These are phyloP conservation scores for Suaeda aralocaspica DNA, from an alignment of 148 eudicot genomes.

Conservation along the genomic window DNA sequence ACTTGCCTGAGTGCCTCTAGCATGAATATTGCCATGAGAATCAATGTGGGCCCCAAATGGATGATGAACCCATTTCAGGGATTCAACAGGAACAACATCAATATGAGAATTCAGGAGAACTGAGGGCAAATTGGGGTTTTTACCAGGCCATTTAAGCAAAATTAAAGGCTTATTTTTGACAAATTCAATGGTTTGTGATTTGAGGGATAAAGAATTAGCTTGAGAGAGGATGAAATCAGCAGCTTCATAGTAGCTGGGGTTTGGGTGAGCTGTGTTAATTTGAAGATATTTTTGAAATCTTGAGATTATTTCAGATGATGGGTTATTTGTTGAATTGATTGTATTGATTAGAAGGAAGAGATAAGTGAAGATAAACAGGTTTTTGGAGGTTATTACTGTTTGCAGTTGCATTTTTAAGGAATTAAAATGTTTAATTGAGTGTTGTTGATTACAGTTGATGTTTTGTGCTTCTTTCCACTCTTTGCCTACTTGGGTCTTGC, in stretches of 20 bases:
- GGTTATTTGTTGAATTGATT: not conserved
- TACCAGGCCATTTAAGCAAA: conserved; percentile 71
- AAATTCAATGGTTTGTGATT: conserved; percentile 52
- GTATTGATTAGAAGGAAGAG: conserved; percentile 11
- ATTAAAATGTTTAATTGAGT: not conserved
- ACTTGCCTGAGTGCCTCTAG: conserved; percentile 64
- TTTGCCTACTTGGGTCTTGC: too few relatives aligned
- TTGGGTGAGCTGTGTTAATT: conserved; percentile 89
- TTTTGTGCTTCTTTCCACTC: too few relatives aligned
- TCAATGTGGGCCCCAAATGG: conserved; percentile 41
- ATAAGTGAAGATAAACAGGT: not conserved
- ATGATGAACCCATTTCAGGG: conserved; percentile 18
- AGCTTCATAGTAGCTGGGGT: conserved; percentile 64
- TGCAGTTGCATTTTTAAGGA: not conserved
- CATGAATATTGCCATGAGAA: conserved; percentile 43
- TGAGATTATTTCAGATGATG: conserved; percentile 35
- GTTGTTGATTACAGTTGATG: too few relatives aligned
- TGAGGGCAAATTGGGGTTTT: conserved; percentile 43
- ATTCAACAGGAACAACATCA: conserved; percentile 79
- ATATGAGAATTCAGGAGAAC: conserved; percentile 73
- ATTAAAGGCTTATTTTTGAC: conserved; percentile 55
- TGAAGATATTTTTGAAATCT: conserved; percentile 78
- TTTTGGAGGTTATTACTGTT: conserved; percentile 1
- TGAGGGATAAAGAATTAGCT: conserved; percentile 56
- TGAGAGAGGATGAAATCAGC: conserved; percentile 59